Conservation (phyloP, 768 basidiomycete species). For the Boletus rufocinnamomeus region DNA sequence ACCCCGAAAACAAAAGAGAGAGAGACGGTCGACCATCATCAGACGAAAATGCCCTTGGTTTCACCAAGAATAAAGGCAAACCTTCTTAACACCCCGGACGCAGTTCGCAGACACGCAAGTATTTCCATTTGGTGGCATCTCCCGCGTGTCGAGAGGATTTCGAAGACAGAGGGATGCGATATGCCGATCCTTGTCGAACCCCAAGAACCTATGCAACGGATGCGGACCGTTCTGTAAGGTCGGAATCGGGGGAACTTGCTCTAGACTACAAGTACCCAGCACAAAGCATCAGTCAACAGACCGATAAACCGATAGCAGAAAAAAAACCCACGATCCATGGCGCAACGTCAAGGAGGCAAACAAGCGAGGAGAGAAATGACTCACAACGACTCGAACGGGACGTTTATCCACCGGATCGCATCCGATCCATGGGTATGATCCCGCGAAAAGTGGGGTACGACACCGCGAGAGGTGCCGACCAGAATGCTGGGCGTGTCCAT, state of each 20-base stretch:
- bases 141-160: constrained; percentile 62
- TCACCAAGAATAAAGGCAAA: constrained; percentile 27
- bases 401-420: constrained; percentile 62
- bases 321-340: not conserved
- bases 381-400: constrained; percentile 85
- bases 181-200: constrained; percentile 49
- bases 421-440: constrained; percentile 53
- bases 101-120: constrained; percentile 55
- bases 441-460: constrained; percentile 71
- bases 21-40: not conserved
- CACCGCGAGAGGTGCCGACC: constrained; percentile 67
- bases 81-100: constrained; percentile 72
- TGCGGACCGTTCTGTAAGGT: constrained; percentile 52
- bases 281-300: not conserved
- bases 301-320: not conserved
- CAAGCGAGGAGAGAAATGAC: constrained; percentile 29
- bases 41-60: not conserved
- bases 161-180: constrained; percentile 62
- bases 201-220: constrained; percentile 68
- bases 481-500: constrained; percentile 65
- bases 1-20: not conserved
- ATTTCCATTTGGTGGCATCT: constrained; percentile 75
- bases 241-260: constrained; percentile 66
- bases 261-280: constrained; percentile 47
- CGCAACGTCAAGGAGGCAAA: not conserved